Evolutionary conservation across 2,329 filamentous ascomycete species (phyloP).

Genomic region (Cryoendolithus antarcticus): DNA sequence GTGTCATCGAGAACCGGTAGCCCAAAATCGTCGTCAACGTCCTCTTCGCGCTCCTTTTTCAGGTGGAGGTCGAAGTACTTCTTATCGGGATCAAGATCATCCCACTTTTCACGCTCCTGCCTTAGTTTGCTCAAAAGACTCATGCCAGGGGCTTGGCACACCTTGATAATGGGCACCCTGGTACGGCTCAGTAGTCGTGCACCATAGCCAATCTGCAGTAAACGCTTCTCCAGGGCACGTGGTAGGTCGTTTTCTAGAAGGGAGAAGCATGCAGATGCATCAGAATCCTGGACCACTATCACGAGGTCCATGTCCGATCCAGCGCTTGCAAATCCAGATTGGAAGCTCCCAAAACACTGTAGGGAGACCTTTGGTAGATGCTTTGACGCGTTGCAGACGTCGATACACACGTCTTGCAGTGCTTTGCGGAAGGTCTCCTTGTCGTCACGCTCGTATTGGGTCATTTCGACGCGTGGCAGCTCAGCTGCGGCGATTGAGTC

Average conservation of each 20-base stretch:
- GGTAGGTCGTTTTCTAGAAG: conserved; percentile 49
- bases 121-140: conserved; percentile 49
- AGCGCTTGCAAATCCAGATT: conserved; percentile 74
- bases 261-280: conserved; percentile 14
- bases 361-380: conserved; percentile 49
- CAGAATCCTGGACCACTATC: conserved; percentile 46
- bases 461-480: conserved; percentile 51
- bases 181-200: conserved; percentile 67
- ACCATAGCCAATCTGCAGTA: conserved; percentile 60
- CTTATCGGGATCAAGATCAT: conserved; percentile 39
- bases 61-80: conserved; percentile 26
- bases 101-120: conserved; percentile 60
- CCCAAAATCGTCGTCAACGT: conserved; percentile 4
- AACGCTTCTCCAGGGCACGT: conserved; percentile 59
- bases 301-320: conserved; percentile 87
- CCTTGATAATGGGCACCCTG: conserved; percentile 75
- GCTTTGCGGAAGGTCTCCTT: conserved; percentile 59
- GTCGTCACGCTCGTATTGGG: conserved; percentile 47
- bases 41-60: conserved; percentile 12
- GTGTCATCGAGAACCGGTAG: too few relatives aligned
- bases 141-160: conserved; percentile 59
- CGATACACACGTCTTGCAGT: conserved; percentile 53
- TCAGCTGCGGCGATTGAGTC: conserved; percentile 33
- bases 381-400: conserved; percentile 37
- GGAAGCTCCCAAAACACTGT: conserved; percentile 69